Percentiles rank a stretch among this genome's conserved stretches.
Evolutionary conservation across 805 yeast species (phyloP).

Genomic region (Metschnikowia chrysomelidarum): DNA sequence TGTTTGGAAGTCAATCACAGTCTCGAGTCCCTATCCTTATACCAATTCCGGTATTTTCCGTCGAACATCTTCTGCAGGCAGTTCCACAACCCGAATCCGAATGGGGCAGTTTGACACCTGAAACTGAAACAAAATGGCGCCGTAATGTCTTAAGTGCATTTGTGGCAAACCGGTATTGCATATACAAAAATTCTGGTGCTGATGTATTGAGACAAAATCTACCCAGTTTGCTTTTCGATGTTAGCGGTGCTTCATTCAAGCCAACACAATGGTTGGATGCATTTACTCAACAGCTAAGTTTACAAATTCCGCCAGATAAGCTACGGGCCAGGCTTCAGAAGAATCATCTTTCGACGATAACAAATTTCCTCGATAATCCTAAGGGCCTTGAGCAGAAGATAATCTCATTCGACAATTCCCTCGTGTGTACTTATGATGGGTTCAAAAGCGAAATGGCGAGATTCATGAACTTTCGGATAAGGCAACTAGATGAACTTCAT

Average conservation of each 20-base stretch:
- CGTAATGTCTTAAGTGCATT: slow-evolving; percentile 28
- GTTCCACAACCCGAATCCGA: slow-evolving; percentile 23
- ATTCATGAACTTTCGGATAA: slow-evolving; percentile 23
- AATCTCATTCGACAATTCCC: background rate
- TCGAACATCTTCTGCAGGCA: slow-evolving; percentile 29
- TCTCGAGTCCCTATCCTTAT: slow-evolving; percentile 32
- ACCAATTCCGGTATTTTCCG: slow-evolving; percentile 34
- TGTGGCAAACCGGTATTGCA: slow-evolving; percentile 28
- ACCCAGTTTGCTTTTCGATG: slow-evolving; percentile 30
- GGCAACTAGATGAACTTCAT: slow-evolving; percentile 20
- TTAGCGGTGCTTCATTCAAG: slow-evolving; percentile 20
- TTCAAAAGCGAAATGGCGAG: slow-evolving; percentile 31
- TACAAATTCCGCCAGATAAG: slow-evolving; percentile 24
- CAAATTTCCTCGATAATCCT: slow-evolving; percentile 6
- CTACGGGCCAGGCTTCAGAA: slow-evolving; percentile 16
- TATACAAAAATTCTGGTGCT: slow-evolving; percentile 18
- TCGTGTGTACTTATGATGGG: slow-evolving; percentile 23
- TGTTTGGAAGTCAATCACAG: slow-evolving; percentile 3
- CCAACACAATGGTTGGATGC: slow-evolving; percentile 17
- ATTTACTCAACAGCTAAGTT: slow-evolving; percentile 21
- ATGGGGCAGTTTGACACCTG: slow-evolving; percentile 18
- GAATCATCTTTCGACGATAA: slow-evolving; percentile 12
- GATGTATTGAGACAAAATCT: slow-evolving; percentile 25
- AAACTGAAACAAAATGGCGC: slow-evolving; percentile 33
- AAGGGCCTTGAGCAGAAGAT: too few species aligned